Percentiles rank a stretch among this genome's conserved stretches.
These are phyloP conservation scores for Plantago ovata DNA, from an alignment of 257 asterid species.

Conservation along the genomic window DNA sequence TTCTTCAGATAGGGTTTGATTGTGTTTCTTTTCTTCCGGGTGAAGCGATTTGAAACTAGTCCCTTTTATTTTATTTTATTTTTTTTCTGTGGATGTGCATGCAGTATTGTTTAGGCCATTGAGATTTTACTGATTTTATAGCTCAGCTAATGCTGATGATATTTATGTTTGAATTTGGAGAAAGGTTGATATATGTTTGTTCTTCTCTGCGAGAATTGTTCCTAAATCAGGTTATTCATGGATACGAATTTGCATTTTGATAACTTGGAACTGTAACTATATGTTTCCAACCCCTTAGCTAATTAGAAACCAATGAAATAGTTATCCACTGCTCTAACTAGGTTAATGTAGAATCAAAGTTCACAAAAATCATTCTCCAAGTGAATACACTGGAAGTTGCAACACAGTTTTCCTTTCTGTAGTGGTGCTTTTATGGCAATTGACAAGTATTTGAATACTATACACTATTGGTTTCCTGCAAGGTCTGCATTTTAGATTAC, in stretches of 20 bases:
- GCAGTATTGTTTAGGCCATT: neutral
- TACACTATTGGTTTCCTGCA: no score
- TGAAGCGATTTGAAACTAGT: neutral
- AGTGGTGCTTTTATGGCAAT: no score
- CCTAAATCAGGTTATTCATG: neutral
- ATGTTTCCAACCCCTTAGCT: neutral
- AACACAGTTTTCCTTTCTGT: no score
- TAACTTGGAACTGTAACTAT: no score
- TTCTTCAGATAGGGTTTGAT: no score
- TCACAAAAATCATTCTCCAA: neutral
- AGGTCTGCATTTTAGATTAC: no score
- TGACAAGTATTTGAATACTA: no score
- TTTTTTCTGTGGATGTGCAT: neutral
- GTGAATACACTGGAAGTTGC: no score
- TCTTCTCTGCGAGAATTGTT: neutral
- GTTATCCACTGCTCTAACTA: neutral
- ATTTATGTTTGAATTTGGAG: neutral
- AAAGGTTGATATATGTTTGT: neutral
- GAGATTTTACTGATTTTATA: neutral
- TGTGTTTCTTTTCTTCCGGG: neutral
- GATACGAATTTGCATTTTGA: neutral
- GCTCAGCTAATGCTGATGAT: constrained; percentile 1
- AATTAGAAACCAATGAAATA: neutral
- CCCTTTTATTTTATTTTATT: no score
- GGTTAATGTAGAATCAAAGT: neutral